phyloP scores from a whole-genome alignment of 345 rosid species.

The Triadica sebifera region DNA sequence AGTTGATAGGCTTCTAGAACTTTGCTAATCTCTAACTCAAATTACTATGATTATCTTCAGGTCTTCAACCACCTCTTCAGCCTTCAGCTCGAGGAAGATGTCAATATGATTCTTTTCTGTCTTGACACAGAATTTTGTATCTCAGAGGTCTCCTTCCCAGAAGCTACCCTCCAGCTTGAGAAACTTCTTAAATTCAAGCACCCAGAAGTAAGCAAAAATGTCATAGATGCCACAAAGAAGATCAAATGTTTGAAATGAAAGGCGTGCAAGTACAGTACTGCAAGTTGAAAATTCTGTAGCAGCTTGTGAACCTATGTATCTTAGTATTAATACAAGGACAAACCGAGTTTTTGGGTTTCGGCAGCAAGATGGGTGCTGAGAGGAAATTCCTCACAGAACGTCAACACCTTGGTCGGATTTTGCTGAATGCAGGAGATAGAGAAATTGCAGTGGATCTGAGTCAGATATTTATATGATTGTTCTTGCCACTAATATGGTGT shows the following conservation, averaged over 20 bases:
- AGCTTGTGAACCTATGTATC: background rate
- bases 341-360: background rate
- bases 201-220: constrained; percentile 53
- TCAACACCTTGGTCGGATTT: background rate
- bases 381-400: background rate
- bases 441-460: background rate
- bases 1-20: background rate
- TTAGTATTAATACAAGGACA: background rate
- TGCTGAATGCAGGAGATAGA: background rate
- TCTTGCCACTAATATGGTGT: background rate
- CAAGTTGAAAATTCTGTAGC: background rate
- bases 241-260: constrained; percentile 51
- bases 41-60: constrained; percentile 28
- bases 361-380: background rate
- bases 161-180: constrained; percentile 44
- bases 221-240: constrained; percentile 57
- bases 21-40: background rate
- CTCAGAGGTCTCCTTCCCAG: constrained; percentile 43
- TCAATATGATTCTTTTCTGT: constrained; percentile 70
- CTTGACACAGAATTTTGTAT: constrained; percentile 47
- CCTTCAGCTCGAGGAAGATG: constrained; percentile 81
- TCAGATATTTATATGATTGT: background rate
- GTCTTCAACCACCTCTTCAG: constrained; percentile 66
- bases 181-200: constrained; percentile 52
- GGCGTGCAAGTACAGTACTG: background rate